These are phyloP conservation scores for Neophaeococcomyces mojaviensis DNA, from an alignment of 2,329 filamentous ascomycete genomes.

Conservation along the genomic window DNA sequence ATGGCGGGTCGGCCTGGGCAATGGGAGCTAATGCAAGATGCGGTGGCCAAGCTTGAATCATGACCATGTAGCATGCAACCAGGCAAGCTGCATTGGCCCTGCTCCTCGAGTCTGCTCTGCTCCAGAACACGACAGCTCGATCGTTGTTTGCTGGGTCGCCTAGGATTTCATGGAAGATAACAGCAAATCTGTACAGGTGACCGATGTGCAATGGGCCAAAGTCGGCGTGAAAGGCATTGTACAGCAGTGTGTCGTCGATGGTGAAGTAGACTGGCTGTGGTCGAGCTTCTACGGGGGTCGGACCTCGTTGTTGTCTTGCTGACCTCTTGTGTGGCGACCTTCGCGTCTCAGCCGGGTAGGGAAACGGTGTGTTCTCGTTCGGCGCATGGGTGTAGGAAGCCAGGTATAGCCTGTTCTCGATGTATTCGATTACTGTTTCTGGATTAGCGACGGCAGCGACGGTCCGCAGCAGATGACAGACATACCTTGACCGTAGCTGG, in stretches of 20 bases:
- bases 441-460: constrained; percentile 19
- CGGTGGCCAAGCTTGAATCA: constrained; percentile 96
- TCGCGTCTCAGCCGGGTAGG: constrained; percentile 59
- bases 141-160: constrained; percentile 86
- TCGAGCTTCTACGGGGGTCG: constrained; percentile 41
- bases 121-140: constrained; percentile 91
- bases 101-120: constrained; percentile 83
- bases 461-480: constrained; percentile 82
- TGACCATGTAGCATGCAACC: constrained; percentile 95
- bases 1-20: constrained; percentile 88
- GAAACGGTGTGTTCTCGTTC: constrained; percentile 74
- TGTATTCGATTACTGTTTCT: constrained; percentile 9
- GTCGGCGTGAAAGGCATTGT: constrained; percentile 98
- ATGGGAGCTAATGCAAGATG: constrained; percentile 93
- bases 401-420: constrained; percentile 81
- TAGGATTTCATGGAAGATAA: constrained; percentile 90
- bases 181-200: constrained; percentile 91
- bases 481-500: constrained; percentile 78
- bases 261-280: constrained; percentile 86
- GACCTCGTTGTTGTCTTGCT: constrained; percentile 55
- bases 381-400: constrained; percentile 83
- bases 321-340: constrained; percentile 69
- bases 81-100: constrained; percentile 83
- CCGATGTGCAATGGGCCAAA: constrained; percentile 97
- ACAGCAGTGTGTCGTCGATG: constrained; percentile 82